Evolutionary conservation across 441 rosid genomes (phyloP).

Genomic region (Syzygium malaccense): DNA sequence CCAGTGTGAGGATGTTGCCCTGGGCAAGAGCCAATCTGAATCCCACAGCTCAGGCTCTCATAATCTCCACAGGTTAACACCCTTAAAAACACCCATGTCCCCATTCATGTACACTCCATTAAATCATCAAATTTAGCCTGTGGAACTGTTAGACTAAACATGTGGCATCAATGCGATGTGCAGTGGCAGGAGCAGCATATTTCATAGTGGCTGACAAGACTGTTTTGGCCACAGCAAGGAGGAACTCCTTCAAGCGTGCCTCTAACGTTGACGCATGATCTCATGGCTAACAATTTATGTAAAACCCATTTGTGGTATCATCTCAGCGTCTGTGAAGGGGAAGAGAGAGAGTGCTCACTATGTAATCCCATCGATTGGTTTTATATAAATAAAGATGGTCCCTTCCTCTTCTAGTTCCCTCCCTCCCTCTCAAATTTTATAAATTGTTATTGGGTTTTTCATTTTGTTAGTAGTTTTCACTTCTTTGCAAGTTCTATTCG

Average conservation of each 20-base stretch:
- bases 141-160: neutral
- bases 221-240: neutral
- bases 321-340: neutral
- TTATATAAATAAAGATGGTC: neutral
- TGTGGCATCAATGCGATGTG: neutral
- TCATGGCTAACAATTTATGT: neutral
- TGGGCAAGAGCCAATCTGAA: slow-evolving; percentile 11
- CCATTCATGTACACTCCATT: neutral
- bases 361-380: neutral
- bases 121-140: neutral
- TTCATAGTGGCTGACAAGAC: neutral
- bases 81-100: neutral
- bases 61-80: neutral
- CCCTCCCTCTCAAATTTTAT: neutral
- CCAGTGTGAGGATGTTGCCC: slow-evolving; percentile 3
- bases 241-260: neutral
- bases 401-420: neutral
- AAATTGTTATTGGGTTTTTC: neutral
- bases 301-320: neutral
- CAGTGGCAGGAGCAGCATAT: neutral
- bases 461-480: neutral
- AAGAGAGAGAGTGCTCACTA: neutral
- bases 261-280: neutral
- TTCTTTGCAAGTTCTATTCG: neutral
- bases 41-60: neutral